Percentiles rank a stretch among this genome's conserved stretches.
These are phyloP conservation scores for Coffea eugenioides DNA, from an alignment of 257 asterid genomes.

Conservation along the genomic window DNA sequence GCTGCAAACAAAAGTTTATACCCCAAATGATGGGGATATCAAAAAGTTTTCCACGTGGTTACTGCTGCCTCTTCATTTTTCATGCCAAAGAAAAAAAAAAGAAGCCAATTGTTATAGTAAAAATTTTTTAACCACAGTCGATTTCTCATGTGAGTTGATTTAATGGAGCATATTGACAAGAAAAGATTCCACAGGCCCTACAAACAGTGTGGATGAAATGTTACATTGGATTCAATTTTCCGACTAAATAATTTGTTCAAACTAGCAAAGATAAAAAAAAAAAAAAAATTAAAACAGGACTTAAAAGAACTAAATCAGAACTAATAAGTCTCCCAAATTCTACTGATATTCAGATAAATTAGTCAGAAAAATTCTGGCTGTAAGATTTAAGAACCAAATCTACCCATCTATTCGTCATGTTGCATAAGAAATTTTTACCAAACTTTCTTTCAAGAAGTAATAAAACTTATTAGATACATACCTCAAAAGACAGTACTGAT, in stretches of 20 bases:
- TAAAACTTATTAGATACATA: too few relatives aligned
- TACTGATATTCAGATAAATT: neutral
- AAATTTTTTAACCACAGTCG: too few relatives aligned
- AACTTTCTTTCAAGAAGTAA: neutral
- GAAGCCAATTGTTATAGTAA: too few relatives aligned
- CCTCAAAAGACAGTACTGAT: neutral
- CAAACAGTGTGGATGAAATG: neutral
- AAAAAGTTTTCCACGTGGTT: too few relatives aligned
- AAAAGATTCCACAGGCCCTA: neutral
- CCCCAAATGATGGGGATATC: too few relatives aligned
- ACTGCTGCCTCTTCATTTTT: too few relatives aligned
- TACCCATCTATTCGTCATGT: neutral
- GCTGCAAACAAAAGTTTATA: too few relatives aligned
- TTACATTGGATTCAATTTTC: neutral
- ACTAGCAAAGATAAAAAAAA: too few relatives aligned
- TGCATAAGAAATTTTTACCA: too few relatives aligned
- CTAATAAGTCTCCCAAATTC: neutral
- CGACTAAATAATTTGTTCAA: neutral
- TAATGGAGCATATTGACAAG: neutral
- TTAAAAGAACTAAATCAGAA: neutral
- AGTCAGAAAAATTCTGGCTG: neutral
- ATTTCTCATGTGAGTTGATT: too few relatives aligned
- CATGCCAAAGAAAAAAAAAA: too few relatives aligned
- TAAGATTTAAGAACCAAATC: neutral
- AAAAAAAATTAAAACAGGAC: neutral